Conservation (phyloP, 345 rosid species). For the Citrus mangshanensis region DNA sequence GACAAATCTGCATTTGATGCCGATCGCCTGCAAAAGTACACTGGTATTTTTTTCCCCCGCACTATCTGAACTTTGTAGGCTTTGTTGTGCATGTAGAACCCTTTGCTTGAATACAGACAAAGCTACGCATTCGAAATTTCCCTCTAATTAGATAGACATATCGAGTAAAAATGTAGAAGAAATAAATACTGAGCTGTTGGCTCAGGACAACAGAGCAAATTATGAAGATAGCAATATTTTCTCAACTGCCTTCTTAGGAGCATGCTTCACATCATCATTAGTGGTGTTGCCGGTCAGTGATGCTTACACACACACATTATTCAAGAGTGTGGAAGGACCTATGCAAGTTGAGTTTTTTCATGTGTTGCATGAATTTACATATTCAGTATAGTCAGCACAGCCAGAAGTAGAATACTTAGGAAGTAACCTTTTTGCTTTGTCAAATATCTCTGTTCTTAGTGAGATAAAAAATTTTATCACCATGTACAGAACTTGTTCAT, state of each 20-base stretch:
- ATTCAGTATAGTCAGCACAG: background rate
- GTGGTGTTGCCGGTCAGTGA: background rate
- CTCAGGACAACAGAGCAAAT: background rate
- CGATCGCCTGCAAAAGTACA: slow-evolving; percentile 59
- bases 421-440: background rate
- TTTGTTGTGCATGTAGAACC: background rate
- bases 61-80: background rate
- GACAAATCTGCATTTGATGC: slow-evolving; percentile 73
- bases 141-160: background rate
- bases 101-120: background rate
- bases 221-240: background rate
- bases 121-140: background rate
- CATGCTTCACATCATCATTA: background rate
- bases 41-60: slow-evolving; percentile 33
- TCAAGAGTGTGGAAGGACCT: background rate
- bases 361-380: background rate
- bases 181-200: background rate
- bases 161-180: background rate
- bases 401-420: background rate
- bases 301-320: background rate
- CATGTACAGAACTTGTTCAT: background rate
- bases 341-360: background rate
- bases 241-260: background rate
- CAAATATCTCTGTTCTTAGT: background rate
- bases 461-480: background rate